Conservation (phyloP, 805 yeast genomes). For the Teunomyces gatunensis region DNA sequence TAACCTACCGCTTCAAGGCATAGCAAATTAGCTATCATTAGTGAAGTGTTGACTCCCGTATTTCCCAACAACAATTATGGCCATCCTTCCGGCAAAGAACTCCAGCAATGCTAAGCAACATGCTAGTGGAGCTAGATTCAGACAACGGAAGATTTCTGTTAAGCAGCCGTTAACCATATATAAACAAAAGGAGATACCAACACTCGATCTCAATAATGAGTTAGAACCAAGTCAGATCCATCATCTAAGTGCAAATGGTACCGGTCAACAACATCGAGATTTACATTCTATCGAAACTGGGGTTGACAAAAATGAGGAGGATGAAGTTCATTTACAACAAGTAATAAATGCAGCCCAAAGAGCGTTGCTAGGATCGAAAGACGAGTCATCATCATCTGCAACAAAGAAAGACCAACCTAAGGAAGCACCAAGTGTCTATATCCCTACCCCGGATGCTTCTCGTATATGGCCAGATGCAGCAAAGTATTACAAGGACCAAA, state of each 20-base stretch:
- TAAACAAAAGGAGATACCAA: slow-evolving; percentile 77
- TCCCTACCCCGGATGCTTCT: slow-evolving; percentile 97
- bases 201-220: slow-evolving; percentile 51
- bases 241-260: slow-evolving; percentile 34
- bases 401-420: slow-evolving; percentile 12
- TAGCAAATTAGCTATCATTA: background rate
- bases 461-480: slow-evolving; percentile 74
- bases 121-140: slow-evolving; percentile 62
- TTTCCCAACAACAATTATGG: slow-evolving; percentile 25
- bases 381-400: slow-evolving; percentile 1
- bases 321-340: slow-evolving; percentile 91
- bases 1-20: background rate
- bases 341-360: slow-evolving; percentile 80
- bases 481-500: slow-evolving; percentile 61
- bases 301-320: slow-evolving; percentile 96
- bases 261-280: slow-evolving; percentile 79
- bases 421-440: slow-evolving; percentile 48
- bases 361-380: slow-evolving; percentile 44
- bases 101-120: slow-evolving; percentile 31
- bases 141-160: slow-evolving; percentile 92
- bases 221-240: slow-evolving; percentile 43
- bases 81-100: slow-evolving; percentile 39
- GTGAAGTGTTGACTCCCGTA: background rate
- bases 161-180: slow-evolving; percentile 81
- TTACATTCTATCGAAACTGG: slow-evolving; percentile 92